Evolutionary conservation across 129 eudicot species (phyloP).

Genomic region (Escallonia herrerae): DNA sequence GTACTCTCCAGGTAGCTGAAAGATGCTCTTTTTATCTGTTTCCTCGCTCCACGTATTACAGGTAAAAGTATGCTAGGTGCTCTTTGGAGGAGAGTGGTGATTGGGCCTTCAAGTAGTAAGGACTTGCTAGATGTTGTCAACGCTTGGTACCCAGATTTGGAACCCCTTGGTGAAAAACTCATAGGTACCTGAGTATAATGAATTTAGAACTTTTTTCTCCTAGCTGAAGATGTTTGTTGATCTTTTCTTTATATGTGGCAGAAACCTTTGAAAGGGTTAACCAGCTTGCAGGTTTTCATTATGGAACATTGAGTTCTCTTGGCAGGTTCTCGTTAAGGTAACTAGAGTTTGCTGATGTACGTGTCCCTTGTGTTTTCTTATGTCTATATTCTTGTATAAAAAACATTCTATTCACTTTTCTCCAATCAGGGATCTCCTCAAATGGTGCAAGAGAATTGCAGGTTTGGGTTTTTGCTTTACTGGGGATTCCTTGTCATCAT

Average conservation of each 20-base stretch:
- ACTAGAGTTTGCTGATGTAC: background rate
- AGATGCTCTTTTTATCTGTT: background rate
- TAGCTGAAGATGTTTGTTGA: conserved; percentile 3
- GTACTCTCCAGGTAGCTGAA: background rate
- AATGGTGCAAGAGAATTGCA: conserved; percentile 79
- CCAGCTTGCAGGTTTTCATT: conserved; percentile 44
- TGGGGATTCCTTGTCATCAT: conserved; percentile 26
- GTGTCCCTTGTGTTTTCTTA: background rate
- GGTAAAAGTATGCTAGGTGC: conserved; percentile 58
- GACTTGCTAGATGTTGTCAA: conserved; percentile 60
- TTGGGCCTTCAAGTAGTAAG: conserved; percentile 37
- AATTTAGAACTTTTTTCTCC: background rate
- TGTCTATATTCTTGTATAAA: background rate
- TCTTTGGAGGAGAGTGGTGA: conserved; percentile 81
- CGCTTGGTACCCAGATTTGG: conserved; percentile 77
- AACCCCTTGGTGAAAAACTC: conserved; percentile 53
- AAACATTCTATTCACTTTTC: conserved; percentile 8
- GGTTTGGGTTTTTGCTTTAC: conserved; percentile 46
- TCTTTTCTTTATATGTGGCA: conserved; percentile 21
- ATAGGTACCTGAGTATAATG: conserved; percentile 36
- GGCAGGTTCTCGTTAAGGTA: conserved; percentile 87
- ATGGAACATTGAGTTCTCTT: conserved; percentile 30
- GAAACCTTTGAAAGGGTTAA: conserved; percentile 71
- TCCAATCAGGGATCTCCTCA: conserved; percentile 74
- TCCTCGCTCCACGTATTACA: conserved; percentile 11